A percentile compares a stretch with the other conserved stretches of the same genome.
Evolutionary conservation across 176 grass and related monocot species (phyloP).

Genomic region (Oryza rufipogon): DNA sequence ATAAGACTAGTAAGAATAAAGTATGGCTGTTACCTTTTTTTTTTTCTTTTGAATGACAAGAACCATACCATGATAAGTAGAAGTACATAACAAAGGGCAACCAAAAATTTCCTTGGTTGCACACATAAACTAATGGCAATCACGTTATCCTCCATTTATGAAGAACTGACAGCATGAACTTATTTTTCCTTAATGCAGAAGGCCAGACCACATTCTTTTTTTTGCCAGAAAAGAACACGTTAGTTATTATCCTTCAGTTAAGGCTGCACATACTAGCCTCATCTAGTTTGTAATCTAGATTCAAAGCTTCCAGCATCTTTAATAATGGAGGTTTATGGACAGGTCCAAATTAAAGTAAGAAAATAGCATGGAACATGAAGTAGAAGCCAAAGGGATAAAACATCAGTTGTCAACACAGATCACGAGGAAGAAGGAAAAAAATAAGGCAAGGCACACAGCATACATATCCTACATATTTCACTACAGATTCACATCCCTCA

Average conservation of each 20-base stretch:
- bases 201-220: neutral
- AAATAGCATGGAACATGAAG: slow-evolving; percentile 3
- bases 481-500: neutral
- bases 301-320: slow-evolving; percentile 1
- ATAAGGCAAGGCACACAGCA: neutral
- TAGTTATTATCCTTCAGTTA: neutral
- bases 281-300: neutral
- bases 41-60: slow-evolving; percentile 19
- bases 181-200: neutral
- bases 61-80: slow-evolving; percentile 8
- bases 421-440: neutral
- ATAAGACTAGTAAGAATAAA: slow-evolving; percentile 29
- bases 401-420: neutral
- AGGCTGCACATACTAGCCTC: neutral
- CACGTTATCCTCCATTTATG: neutral
- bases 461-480: neutral
- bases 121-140: neutral
- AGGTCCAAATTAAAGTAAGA: slow-evolving; percentile 4
- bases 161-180: neutral
- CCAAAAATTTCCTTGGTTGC: neutral
- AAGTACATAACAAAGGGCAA: neutral
- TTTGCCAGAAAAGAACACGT: neutral
- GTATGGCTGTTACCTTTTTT: too few relatives aligned
- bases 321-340: neutral
- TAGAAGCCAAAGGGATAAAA: neutral